Percentiles rank a stretch among this genome's conserved stretches.
These are phyloP conservation scores for Moesziomyces parantarcticus DNA, from an alignment of 1,284 basidiomycete species.

Conservation along the genomic window DNA sequence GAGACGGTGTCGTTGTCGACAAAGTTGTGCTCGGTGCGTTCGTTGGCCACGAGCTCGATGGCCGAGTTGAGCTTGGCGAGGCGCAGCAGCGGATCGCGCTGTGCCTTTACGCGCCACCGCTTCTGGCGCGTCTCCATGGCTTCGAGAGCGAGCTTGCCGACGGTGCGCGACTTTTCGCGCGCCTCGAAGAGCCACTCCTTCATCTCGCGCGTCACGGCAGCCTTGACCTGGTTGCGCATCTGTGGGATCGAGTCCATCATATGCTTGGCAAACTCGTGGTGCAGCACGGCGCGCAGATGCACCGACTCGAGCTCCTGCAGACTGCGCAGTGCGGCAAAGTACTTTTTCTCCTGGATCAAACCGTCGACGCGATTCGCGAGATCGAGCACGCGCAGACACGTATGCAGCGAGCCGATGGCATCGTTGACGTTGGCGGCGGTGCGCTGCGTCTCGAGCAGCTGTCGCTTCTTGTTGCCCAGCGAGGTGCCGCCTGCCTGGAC, in stretches of 20 bases:
- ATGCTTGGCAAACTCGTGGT: constrained; percentile 91
- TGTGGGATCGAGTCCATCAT: constrained; percentile 91
- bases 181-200: constrained; percentile 98
- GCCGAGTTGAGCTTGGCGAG: constrained; percentile 90
- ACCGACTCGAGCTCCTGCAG: constrained; percentile 78
- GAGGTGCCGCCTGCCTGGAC: constrained; percentile 69
- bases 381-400: constrained; percentile 89
- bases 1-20: constrained; percentile 87
- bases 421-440: constrained; percentile 94
- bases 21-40: constrained; percentile 92
- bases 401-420: constrained; percentile 92
- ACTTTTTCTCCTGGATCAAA: constrained; percentile 89
- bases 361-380: constrained; percentile 92
- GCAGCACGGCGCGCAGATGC: constrained; percentile 83
- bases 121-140: constrained; percentile 86
- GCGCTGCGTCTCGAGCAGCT: constrained; percentile 82
- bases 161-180: constrained; percentile 84
- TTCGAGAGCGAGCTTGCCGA: constrained; percentile 89
- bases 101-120: constrained; percentile 76
- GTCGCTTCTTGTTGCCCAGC: constrained; percentile 58
- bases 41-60: constrained; percentile 91
- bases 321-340: constrained; percentile 84
- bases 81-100: constrained; percentile 69
- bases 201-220: constrained; percentile 90
- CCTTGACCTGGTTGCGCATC: constrained; percentile 85